These are phyloP conservation scores for Geotrichum aggregatum DNA, from an alignment of 1,139 yeast species.

Conservation along the genomic window DNA sequence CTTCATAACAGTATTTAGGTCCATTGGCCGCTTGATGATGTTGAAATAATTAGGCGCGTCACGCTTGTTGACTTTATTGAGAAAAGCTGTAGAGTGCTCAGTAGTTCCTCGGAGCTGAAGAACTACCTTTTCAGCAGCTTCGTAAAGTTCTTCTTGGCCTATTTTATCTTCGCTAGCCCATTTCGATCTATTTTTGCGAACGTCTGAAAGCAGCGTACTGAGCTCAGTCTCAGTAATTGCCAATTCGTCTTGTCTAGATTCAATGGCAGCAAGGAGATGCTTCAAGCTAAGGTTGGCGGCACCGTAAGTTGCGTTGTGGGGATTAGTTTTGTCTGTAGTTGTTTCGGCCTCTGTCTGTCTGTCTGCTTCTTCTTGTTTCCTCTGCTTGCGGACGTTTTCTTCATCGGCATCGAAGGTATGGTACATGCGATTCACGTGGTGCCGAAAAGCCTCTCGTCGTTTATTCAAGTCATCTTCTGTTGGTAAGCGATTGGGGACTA, in stretches of 20 bases:
- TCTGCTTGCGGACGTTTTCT: slow-evolving; percentile 70
- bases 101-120: slow-evolving; percentile 85
- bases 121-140: slow-evolving; percentile 94
- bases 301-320: slow-evolving; percentile 54
- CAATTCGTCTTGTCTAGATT: slow-evolving; percentile 68
- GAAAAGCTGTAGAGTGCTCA: slow-evolving; percentile 93
- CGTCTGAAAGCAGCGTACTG: slow-evolving; percentile 82
- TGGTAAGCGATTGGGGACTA: slow-evolving; percentile 22
- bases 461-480: slow-evolving; percentile 26
- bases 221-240: slow-evolving; percentile 80
- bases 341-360: slow-evolving; percentile 53
- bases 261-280: slow-evolving; percentile 74
- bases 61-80: slow-evolving; percentile 89
- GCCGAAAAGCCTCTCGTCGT: slow-evolving; percentile 20
- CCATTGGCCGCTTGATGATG: slow-evolving; percentile 93
- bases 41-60: slow-evolving; percentile 96
- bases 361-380: slow-evolving; percentile 77
- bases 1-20: slow-evolving; percentile 87
- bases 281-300: slow-evolving; percentile 79
- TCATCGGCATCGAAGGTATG: slow-evolving; percentile 81
- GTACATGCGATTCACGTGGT: slow-evolving; percentile 45
- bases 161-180: slow-evolving; percentile 94
- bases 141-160: slow-evolving; percentile 96
- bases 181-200: slow-evolving; percentile 88
- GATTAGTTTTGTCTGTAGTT: slow-evolving; percentile 23